Percentiles rank a stretch among this genome's conserved stretches.
Conservation (phyloP, 371 early-diverging fungal genomes). For the Lichtheimia corymbifera region DNA sequence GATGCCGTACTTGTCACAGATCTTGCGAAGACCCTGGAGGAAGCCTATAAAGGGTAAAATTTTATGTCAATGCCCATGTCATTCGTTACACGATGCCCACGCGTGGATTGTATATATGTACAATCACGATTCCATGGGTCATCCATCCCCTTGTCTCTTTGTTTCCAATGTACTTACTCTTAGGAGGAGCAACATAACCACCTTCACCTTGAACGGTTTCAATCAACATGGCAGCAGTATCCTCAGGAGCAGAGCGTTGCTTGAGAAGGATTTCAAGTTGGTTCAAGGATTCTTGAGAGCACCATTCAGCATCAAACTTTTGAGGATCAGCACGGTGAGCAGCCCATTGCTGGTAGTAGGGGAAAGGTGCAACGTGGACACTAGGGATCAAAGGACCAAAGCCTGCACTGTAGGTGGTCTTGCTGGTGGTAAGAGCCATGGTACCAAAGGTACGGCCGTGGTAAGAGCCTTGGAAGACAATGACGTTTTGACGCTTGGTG, state of each 20-base stretch:
- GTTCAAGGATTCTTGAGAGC: constrained; percentile 45
- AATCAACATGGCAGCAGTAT: constrained; percentile 76
- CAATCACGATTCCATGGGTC: not conserved
- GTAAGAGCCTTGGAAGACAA: constrained; percentile 55
- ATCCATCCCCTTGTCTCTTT: not conserved
- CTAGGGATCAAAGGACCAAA: constrained; percentile 61
- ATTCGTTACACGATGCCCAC: too few species aligned
- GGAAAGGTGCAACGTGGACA: constrained; percentile 55
- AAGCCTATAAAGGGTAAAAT: constrained; percentile 31
- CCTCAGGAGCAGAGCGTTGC: constrained; percentile 48
- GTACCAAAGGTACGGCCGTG: constrained; percentile 65
- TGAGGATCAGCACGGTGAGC: constrained; percentile 43
- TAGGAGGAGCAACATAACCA: constrained; percentile 75
- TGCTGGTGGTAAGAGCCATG: constrained; percentile 59
- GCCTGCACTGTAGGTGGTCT: constrained; percentile 54
- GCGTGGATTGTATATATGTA: too few species aligned
- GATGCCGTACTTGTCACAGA: constrained; percentile 59
- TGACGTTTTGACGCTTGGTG: constrained; percentile 57
- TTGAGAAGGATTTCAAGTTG: constrained; percentile 52
- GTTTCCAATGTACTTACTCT: constrained; percentile 26
- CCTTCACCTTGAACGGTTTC: constrained; percentile 88
- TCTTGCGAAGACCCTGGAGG: constrained; percentile 58
- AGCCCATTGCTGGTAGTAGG: constrained; percentile 54
- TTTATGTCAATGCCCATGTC: not conserved
- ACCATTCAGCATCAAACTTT: constrained; percentile 42